Evolutionary conservation across 495 filamentous ascomycete genomes (phyloP), one percentile per base, ranked within the genome.

Genomic region (Penicillium maclennaniae): DNA sequence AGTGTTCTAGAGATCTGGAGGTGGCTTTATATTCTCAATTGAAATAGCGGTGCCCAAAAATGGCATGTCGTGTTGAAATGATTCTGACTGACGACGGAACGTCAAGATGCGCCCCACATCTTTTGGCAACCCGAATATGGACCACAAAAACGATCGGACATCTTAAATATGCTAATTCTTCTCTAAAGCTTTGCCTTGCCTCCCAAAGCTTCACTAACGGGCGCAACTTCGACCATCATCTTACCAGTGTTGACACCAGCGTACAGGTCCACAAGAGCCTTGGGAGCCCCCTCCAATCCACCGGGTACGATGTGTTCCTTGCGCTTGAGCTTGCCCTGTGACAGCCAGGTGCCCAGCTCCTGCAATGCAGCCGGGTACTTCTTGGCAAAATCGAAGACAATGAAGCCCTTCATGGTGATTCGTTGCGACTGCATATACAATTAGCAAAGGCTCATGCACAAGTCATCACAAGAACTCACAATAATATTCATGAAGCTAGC

Each of bases 341-440:
- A 51, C 48, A 83, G 49, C 79, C 77, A 80, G 28, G 71, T 60
- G 8, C 63, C 68, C 49, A 83, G 63, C 44, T 81, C 69, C 56
- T 74, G 63, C 56, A 69, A 56, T 6, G 79, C 80, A 27, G 60
- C 51, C 1, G 69, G 51, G 56, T 71, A 81, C 57, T 79, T 61
- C 47, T 73, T 64, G 3, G 61, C 66, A 50, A 73, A 81, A 56
- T 83, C 80, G 44, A 78, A 74, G 31, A 81, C 76, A 48, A 83
- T 79, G 58, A 81, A 82, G 1, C 80, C 80, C 65, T 81, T 74
- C 71, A 83, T 75, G 0, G 68, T 76, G 44, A 80, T 69, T 6
- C 74, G 72, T 72, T 76, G 74, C 14, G 72, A 71, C 74, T 77
- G 45, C 15, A 16, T 25, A 10, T 9, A 36, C 34, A 3, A 37